phyloP scores from a whole-genome alignment of 768 basidiomycete genomes.

The Termitomyces titanicus region DNA sequence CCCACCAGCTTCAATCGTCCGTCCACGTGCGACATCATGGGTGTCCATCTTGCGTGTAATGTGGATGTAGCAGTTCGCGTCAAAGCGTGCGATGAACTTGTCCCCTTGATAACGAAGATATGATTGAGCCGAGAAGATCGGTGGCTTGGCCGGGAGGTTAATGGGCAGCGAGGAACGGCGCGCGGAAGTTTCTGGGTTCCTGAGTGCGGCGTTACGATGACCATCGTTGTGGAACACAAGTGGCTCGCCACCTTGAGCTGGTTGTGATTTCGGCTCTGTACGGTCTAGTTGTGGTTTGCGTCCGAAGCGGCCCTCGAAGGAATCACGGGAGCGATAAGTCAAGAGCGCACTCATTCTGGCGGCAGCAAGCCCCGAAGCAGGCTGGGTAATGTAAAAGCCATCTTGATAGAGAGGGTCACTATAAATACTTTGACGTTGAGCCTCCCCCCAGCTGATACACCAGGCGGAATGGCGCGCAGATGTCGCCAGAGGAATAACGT shows the following conservation, averaged over 20 bases:
- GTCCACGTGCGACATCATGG: constrained; percentile 80
- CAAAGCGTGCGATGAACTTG: neutral
- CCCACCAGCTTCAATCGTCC: constrained; percentile 18
- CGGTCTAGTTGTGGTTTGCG: constrained; percentile 58
- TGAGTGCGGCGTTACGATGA: neutral
- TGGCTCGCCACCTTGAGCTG: neutral
- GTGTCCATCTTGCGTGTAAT: constrained; percentile 89
- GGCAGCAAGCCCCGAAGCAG: constrained; percentile 81
- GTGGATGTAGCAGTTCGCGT: constrained; percentile 8
- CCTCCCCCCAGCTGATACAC: constrained; percentile 99
- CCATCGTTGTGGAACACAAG: neutral
- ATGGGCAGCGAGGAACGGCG: neutral
- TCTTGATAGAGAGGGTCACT: constrained; percentile 85
- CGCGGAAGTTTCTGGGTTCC: neutral
- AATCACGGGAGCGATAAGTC: constrained; percentile 91
- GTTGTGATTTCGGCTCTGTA: constrained; percentile 21
- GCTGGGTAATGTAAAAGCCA: constrained; percentile 80
- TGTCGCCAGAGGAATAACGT: constrained; percentile 89
- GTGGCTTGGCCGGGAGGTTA: constrained; percentile 25
- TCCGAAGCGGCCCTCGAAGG: constrained; percentile 92
- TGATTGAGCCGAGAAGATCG: constrained; percentile 48
- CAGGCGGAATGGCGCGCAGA: constrained; percentile 95
- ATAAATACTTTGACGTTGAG: constrained; percentile 95
- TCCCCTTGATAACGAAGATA: neutral
- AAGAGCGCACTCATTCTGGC: constrained; percentile 93